Conservation (phyloP, 805 yeast genomes). For the Zygoascus tannicola region DNA sequence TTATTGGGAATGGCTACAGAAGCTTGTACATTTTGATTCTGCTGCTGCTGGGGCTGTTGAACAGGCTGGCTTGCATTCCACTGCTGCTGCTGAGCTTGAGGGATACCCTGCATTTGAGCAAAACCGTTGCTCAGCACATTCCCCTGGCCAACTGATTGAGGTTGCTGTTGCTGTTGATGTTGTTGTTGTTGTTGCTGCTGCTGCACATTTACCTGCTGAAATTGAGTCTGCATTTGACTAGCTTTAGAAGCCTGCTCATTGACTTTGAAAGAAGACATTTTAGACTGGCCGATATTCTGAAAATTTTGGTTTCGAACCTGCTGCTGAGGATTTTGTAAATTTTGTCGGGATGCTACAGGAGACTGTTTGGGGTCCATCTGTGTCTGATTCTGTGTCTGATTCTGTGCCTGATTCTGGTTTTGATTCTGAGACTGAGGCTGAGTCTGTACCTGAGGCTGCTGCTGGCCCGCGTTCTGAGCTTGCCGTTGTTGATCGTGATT, state of each 20-base stretch:
- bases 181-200: slow-evolving; percentile 17
- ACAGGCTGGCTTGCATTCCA: slow-evolving; percentile 7
- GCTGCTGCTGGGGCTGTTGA: slow-evolving; percentile 11
- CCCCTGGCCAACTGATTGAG: slow-evolving; percentile 9
- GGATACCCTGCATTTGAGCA: slow-evolving; percentile 1
- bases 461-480: slow-evolving; percentile 5
- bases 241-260: slow-evolving; percentile 6
- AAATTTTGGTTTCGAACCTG: slow-evolving; percentile 8
- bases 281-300: neutral
- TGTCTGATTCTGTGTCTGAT: neutral
- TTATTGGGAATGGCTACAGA: slow-evolving; percentile 5
- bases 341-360: neutral
- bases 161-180: slow-evolving; percentile 16
- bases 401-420: neutral
- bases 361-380: neutral
- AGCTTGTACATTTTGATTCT: neutral
- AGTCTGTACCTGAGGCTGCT: slow-evolving; percentile 4
- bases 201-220: slow-evolving; percentile 1
- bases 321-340: slow-evolving; percentile 4
- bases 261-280: neutral
- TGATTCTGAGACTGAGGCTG: slow-evolving; percentile 2
- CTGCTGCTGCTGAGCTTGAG: slow-evolving; percentile 4
- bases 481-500: slow-evolving; percentile 11
- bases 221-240: slow-evolving; percentile 10
- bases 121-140: neutral